phyloP scores from a whole-genome alignment of 1,139 yeast species.

The Yamadazyma triangularis region DNA sequence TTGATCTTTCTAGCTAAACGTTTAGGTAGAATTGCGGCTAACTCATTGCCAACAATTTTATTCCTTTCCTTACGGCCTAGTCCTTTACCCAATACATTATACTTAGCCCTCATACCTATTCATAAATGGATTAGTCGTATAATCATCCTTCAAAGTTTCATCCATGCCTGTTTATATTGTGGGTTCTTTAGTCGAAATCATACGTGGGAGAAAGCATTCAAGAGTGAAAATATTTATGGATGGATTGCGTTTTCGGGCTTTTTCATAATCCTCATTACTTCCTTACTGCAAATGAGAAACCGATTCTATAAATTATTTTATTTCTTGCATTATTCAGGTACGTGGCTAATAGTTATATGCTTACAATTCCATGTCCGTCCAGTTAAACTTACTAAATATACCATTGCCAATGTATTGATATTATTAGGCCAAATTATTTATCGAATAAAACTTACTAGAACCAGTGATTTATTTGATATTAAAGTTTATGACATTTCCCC shows the following conservation, averaged over 20 bases:
- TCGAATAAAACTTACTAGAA: slow-evolving; percentile 31
- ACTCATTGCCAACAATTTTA: slow-evolving; percentile 66
- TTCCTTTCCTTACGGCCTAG: slow-evolving; percentile 73
- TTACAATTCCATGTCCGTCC: slow-evolving; percentile 78
- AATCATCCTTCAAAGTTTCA: slow-evolving; percentile 55
- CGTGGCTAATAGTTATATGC: slow-evolving; percentile 60
- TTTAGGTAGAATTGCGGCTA: slow-evolving; percentile 73
- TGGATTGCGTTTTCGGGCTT: slow-evolving; percentile 62
- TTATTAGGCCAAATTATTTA: slow-evolving; percentile 35
- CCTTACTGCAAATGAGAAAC: slow-evolving; percentile 57
- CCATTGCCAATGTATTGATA: slow-evolving; percentile 44
- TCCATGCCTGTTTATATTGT: slow-evolving; percentile 62
- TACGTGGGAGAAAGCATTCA: slow-evolving; percentile 47
- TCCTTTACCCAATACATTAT: slow-evolving; percentile 67
- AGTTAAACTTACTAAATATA: slow-evolving; percentile 45
- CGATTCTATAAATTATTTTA: slow-evolving; percentile 50
- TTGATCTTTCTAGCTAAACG: slow-evolving; percentile 66
- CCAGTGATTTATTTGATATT: slow-evolving; percentile 24
- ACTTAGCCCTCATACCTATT: slow-evolving; percentile 67
- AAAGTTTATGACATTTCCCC: slow-evolving; percentile 43
- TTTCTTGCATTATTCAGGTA: slow-evolving; percentile 59
- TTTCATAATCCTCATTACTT: slow-evolving; percentile 51
- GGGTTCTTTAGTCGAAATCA: slow-evolving; percentile 46
- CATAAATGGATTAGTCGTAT: slow-evolving; percentile 87
- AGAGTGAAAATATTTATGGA: slow-evolving; percentile 56